Conservation (phyloP, 208 protist genomes). For the Trichomonas gallinae region DNA sequence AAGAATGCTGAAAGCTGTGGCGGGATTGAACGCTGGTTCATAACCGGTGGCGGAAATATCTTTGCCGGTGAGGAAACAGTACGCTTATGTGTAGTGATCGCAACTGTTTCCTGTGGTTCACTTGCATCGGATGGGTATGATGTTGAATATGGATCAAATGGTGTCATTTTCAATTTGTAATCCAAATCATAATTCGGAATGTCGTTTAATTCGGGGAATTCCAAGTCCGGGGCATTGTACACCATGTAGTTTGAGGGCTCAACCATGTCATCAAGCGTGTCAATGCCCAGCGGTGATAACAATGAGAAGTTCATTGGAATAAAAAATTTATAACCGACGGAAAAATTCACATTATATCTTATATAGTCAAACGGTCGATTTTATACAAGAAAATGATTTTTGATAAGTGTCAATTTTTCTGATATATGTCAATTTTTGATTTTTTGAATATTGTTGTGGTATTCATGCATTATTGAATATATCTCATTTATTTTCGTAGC, state of each 20-base stretch:
- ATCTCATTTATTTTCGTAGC: too few relatives aligned
- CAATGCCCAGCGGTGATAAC: not conserved
- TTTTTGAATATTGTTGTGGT: too few relatives aligned
- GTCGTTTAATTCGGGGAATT: not conserved
- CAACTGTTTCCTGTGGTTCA: not conserved
- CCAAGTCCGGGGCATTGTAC: not conserved
- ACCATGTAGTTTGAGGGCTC: not conserved
- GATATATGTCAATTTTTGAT: too few relatives aligned
- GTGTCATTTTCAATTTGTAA: not conserved
- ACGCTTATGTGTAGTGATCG: not conserved
- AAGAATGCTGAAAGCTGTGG: not conserved
- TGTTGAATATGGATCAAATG: not conserved
- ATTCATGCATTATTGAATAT: too few relatives aligned
- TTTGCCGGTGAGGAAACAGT: not conserved
- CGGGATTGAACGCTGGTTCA: not conserved
- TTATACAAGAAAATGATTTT: too few relatives aligned
- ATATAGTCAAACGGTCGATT: too few relatives aligned
- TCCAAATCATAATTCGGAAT: not conserved
- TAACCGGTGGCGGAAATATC: not conserved
- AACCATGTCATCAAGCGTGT: not conserved
- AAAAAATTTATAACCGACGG: not conserved
- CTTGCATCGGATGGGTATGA: not conserved
- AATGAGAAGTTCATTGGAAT: not conserved
- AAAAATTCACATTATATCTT: not conserved
- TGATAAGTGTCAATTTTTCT: too few relatives aligned